These are phyloP conservation scores for Podospora sp. DNA, from an alignment of 495 filamentous ascomycete genomes.

Conservation along the genomic window DNA sequence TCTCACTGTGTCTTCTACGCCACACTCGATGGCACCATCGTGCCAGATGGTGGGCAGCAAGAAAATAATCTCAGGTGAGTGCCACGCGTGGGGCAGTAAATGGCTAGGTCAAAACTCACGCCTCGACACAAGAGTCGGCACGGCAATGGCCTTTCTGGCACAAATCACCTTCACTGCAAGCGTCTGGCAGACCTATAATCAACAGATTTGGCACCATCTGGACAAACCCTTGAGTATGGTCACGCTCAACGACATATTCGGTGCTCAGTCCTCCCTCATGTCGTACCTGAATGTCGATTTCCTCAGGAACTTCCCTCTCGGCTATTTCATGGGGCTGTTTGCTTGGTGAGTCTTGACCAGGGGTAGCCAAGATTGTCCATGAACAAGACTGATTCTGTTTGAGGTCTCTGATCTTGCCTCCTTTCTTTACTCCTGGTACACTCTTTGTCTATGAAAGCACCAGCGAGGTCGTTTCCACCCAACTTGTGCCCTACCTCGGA, in stretches of 20 bases:
- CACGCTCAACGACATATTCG: constrained; percentile 19
- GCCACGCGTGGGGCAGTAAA: neutral
- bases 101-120: neutral
- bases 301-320: neutral
- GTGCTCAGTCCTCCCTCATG: constrained; percentile 9
- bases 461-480: neutral
- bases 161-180: constrained; percentile 11
- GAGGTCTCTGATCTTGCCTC: constrained; percentile 13
- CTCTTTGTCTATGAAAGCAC: neutral
- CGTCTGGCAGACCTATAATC: constrained; percentile 16
- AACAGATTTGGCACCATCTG: constrained; percentile 10
- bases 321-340: constrained; percentile 16
- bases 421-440: constrained; percentile 17
- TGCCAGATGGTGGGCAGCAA: neutral
- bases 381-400: neutral
- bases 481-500: constrained; percentile 9
- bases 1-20: constrained; percentile 14
- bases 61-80: constrained; percentile 15
- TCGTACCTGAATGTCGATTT: constrained; percentile 9
- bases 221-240: neutral
- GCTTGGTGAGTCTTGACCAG: constrained; percentile 10
- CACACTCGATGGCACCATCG: neutral
- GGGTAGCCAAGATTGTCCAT: neutral
- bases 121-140: constrained; percentile 5
- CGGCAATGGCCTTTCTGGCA: constrained; percentile 14